A percentile compares a stretch with the other conserved stretches of the same genome.
Conservation (phyloP, 805 yeast genomes). For the Hanseniaspora nectarophila region DNA sequence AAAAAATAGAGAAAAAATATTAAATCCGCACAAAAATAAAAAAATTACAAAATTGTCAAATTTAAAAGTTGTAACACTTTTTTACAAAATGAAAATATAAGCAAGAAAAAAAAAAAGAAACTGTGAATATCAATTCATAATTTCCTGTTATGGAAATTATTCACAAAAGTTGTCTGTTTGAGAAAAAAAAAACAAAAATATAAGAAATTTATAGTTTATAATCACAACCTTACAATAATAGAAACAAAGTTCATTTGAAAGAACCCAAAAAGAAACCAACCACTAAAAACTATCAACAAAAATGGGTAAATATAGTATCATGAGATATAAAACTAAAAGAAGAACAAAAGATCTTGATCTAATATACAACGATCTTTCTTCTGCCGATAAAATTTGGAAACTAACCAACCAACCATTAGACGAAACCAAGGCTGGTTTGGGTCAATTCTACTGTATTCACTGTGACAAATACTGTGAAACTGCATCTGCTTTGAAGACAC, state of each 20-base stretch:
- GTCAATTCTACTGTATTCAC: conserved; percentile 86
- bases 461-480: conserved; percentile 88
- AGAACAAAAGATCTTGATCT: conserved; percentile 75
- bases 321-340: conserved; percentile 80
- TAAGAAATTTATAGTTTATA: background rate
- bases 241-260: background rate
- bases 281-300: conserved; percentile 13
- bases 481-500: conserved; percentile 58
- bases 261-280: background rate
- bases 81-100: too few species aligned
- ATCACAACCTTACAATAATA: background rate
- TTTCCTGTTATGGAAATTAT: background rate
- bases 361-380: conserved; percentile 61
- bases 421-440: conserved; percentile 85
- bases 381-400: conserved; percentile 48
- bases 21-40: background rate
- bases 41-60: too few species aligned
- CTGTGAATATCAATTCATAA: too few species aligned
- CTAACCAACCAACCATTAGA: conserved; percentile 75
- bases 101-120: background rate
- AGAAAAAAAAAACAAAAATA: background rate
- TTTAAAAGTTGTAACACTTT: background rate
- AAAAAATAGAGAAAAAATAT: background rate
- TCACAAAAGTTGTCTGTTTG: background rate
- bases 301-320: conserved; percentile 83